phyloP scores from a whole-genome alignment of 2,329 filamentous ascomycete species.

The Trichoderma oligosporum region DNA sequence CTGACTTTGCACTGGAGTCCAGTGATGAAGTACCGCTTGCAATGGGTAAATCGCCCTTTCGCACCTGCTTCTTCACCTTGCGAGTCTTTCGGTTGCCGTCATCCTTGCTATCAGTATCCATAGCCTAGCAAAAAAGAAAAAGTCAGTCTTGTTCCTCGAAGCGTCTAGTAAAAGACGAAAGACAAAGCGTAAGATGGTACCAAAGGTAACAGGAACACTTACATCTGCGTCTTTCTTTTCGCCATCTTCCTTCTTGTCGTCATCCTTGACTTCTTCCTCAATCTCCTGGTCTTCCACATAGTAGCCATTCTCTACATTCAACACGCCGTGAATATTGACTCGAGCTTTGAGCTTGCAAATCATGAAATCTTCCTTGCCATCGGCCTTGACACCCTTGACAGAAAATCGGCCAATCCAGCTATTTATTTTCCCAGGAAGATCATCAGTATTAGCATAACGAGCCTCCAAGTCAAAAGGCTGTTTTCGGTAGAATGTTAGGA shows the following conservation, averaged over 20 bases:
- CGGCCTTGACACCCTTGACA: slow-evolving; percentile 94
- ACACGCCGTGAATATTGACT: slow-evolving; percentile 90
- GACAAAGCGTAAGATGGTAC: no score
- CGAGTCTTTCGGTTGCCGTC: slow-evolving; percentile 78
- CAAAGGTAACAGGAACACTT: slow-evolving; percentile 42
- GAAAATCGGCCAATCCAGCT: slow-evolving; percentile 98
- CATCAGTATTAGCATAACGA: slow-evolving; percentile 81
- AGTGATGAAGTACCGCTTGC: slow-evolving; percentile 77
- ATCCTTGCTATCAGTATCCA: slow-evolving; percentile 75
- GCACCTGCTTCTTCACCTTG: slow-evolving; percentile 99
- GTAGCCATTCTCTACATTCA: slow-evolving; percentile 96
- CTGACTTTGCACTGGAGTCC: slow-evolving; percentile 62
- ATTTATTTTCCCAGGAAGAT: slow-evolving; percentile 82
- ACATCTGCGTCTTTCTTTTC: slow-evolving; percentile 69
- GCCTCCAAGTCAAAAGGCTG: slow-evolving; percentile 96
- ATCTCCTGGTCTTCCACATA: slow-evolving; percentile 97
- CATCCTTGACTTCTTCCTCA: slow-evolving; percentile 84
- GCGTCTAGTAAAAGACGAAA: neutral
- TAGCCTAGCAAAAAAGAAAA: slow-evolving; percentile 53
- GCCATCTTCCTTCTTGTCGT: slow-evolving; percentile 64
- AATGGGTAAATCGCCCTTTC: slow-evolving; percentile 92
- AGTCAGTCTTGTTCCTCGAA: slow-evolving; percentile 22
- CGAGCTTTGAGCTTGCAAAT: slow-evolving; percentile 99
- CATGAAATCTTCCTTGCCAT: slow-evolving; percentile 96
- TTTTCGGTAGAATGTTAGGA: slow-evolving; percentile 98